phyloP scores from a whole-genome alignment of 208 protist genomes.

The Leishmania amazonensis region DNA sequence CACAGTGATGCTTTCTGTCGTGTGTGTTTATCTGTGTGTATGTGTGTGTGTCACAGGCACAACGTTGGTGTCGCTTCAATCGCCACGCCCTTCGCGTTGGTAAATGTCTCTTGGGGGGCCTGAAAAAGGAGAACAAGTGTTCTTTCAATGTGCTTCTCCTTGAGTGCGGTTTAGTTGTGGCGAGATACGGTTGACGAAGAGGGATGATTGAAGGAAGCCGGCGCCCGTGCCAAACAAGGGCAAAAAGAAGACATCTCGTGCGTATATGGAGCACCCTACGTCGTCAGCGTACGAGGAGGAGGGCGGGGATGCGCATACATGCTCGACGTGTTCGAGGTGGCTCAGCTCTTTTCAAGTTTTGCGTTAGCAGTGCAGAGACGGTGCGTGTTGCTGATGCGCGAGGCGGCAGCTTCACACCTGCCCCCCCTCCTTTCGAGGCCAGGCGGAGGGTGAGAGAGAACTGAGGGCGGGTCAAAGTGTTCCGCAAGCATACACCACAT shows the following conservation, averaged over 20 bases:
- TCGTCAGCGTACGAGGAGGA: neutral
- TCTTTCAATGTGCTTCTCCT: neutral
- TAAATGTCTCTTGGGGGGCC: neutral
- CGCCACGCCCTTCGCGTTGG: neutral
- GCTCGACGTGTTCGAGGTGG: neutral
- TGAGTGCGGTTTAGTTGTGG: neutral
- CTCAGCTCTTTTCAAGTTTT: neutral
- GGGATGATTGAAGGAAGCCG: neutral
- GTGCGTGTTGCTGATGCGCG: neutral
- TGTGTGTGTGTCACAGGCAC: neutral
- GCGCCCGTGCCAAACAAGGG: neutral
- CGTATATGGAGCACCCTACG: neutral
- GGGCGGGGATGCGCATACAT: neutral
- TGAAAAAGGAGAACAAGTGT: neutral
- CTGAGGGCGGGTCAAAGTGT: neutral
- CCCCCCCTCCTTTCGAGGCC: neutral
- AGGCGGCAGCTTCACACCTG: neutral
- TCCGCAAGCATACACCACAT: neutral
- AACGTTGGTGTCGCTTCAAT: neutral
- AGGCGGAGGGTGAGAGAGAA: neutral
- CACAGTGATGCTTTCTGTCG: too few species aligned
- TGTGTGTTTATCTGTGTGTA: neutral
- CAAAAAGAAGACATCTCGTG: neutral
- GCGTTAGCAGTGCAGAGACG: neutral
- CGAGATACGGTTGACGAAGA: neutral